Conservation (phyloP, 345 rosid genomes). For the Brassica juncea region DNA sequence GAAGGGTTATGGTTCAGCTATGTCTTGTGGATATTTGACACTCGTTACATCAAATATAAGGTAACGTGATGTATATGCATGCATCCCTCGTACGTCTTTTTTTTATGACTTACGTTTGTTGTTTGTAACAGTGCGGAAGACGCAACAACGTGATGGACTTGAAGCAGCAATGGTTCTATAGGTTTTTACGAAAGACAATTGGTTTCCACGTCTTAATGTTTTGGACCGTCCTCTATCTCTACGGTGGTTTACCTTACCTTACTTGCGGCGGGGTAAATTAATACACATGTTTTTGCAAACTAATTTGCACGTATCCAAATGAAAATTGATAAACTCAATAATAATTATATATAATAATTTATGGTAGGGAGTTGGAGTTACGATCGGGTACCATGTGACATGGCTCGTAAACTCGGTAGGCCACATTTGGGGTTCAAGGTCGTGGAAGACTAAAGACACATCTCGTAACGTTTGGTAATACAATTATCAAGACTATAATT, state of each 20-base stretch:
- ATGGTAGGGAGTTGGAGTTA: conserved; percentile 60
- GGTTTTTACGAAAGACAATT: conserved; percentile 58
- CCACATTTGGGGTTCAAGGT: conserved; percentile 79
- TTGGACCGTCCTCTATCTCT: conserved; percentile 51
- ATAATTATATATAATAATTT: not conserved
- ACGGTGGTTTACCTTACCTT: conserved; percentile 76
- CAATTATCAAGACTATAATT: too few species aligned
- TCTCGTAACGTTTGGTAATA: conserved; percentile 78
- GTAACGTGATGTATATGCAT: conserved; percentile 26
- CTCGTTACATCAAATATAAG: conserved; percentile 47
- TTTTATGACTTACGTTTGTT: not conserved
- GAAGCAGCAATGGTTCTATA: conserved; percentile 72
- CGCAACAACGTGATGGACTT: conserved; percentile 77
- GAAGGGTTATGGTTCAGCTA: conserved; percentile 92
- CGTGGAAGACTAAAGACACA: conserved; percentile 78
- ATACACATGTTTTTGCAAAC: not conserved
- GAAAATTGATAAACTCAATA: not conserved
- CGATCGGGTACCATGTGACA: conserved; percentile 69
- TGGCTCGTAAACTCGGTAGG: conserved; percentile 87
- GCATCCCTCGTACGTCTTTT: not conserved
- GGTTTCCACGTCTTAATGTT: conserved; percentile 60
- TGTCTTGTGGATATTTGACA: conserved; percentile 72
- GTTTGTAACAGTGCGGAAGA: conserved; percentile 38
- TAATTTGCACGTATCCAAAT: too few species aligned
- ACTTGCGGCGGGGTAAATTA: conserved; percentile 77